Percentiles rank a stretch among this genome's conserved stretches.
Evolutionary conservation across 768 basidiomycete species (phyloP).

Genomic region (Pleurotus platypus): DNA sequence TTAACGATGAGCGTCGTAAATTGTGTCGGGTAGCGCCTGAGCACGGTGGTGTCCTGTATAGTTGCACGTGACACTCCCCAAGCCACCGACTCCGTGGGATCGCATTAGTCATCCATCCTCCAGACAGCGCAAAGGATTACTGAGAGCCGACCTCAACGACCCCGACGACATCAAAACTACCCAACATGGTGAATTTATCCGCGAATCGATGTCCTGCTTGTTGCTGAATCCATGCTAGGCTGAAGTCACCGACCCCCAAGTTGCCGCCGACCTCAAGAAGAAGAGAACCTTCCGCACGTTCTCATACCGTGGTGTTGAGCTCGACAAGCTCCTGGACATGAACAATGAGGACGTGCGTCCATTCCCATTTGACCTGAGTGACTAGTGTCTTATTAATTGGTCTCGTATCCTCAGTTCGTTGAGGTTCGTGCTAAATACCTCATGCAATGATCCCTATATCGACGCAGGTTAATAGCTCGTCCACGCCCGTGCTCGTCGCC

Average conservation of each 20-base stretch:
- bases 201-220: neutral
- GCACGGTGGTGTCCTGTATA: conserved; percentile 47
- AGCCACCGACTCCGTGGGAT: conserved; percentile 32
- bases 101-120: conserved; percentile 26
- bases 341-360: conserved; percentile 87
- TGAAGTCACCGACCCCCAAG: conserved; percentile 88
- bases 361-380: neutral
- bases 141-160: conserved; percentile 35
- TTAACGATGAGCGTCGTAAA: conserved; percentile 23
- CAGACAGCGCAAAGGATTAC: conserved; percentile 11
- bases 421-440: conserved; percentile 54
- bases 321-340: conserved; percentile 96
- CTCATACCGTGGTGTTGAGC: conserved; percentile 96
- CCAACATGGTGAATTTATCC: neutral
- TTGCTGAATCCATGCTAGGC: conserved; percentile 44
- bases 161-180: conserved; percentile 25
- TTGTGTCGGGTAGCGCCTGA: conserved; percentile 13
- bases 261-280: conserved; percentile 98
- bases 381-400: neutral
- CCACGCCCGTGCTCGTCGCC: conserved; percentile 96
- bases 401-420: conserved; percentile 51
- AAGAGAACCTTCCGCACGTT: conserved; percentile 98
- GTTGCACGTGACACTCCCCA: conserved; percentile 44
- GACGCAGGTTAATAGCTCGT: conserved; percentile 61
- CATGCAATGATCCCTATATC: neutral